These are phyloP conservation scores for Chamaecyparis obtusa DNA, from an alignment of 75 land plant species.

Conservation along the genomic window DNA sequence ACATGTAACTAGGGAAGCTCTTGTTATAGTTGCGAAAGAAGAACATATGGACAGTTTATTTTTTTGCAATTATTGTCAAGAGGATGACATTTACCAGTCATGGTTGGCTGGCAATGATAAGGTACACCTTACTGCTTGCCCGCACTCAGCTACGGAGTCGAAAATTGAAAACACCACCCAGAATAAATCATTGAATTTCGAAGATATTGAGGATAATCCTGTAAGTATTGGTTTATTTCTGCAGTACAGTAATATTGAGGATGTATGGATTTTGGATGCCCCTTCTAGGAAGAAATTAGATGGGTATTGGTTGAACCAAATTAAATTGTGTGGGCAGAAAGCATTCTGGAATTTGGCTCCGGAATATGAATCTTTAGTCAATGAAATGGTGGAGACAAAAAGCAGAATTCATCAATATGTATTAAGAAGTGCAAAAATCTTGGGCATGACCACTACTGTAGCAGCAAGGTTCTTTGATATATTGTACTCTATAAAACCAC, in stretches of 20 bases:
- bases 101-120: conserved; percentile 9
- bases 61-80: conserved; percentile 8
- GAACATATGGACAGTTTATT: conserved; percentile 24
- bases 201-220: conserved; percentile 1
- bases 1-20: conserved; percentile 17
- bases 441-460: conserved; percentile 40
- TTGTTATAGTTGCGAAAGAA: conserved; percentile 17
- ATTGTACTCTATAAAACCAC: conserved; percentile 19
- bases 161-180: too few species aligned
- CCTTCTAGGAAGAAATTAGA: conserved; percentile 13
- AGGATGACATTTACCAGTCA: conserved; percentile 4
- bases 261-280: conserved; percentile 25
- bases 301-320: conserved; percentile 17
- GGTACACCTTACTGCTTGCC: conserved; percentile 1
- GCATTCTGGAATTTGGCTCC: conserved; percentile 10
- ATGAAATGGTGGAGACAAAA: background rate
- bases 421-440: conserved; percentile 19
- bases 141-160: background rate
- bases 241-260: conserved; percentile 3
- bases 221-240: conserved; percentile 1
- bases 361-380: conserved; percentile 16
- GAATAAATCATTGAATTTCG: background rate
- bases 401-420: conserved; percentile 19
- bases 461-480: conserved; percentile 32
- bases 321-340: conserved; percentile 2